Evolutionary conservation across 1,284 basidiomycete species (phyloP).

Genomic region (Cerioporus squamosus): DNA sequence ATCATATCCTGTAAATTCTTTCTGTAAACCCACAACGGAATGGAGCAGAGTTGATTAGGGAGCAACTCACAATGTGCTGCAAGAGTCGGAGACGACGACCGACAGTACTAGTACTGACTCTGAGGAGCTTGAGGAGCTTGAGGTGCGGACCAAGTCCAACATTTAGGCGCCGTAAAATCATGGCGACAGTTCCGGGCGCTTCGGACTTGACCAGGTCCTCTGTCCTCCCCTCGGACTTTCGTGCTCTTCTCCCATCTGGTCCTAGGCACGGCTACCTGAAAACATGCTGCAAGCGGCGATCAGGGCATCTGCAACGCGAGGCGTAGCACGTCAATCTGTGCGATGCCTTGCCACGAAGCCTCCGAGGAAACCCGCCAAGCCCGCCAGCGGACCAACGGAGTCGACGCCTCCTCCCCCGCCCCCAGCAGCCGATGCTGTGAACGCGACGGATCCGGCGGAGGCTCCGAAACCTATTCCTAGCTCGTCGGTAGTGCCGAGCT

Average conservation of each 20-base stretch:
- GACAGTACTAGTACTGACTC: too few species aligned
- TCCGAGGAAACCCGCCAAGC: constrained; percentile 13
- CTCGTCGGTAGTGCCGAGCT: constrained; percentile 31
- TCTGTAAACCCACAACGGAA: too few species aligned
- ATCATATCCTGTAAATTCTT: too few species aligned
- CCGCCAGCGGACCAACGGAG: constrained; percentile 4
- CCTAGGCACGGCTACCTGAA: neutral
- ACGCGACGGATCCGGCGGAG: constrained; percentile 5
- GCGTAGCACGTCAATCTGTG: constrained; percentile 22
- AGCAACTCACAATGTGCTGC: too few species aligned
- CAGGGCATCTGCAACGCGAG: constrained; percentile 19
- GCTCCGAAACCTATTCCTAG: constrained; percentile 12
- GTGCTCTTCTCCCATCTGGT: neutral
- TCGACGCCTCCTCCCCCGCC: constrained; percentile 18
- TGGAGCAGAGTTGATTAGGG: too few species aligned
- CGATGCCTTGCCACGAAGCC: constrained; percentile 31
- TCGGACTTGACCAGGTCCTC: neutral
- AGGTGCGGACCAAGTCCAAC: neutral
- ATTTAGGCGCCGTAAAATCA: constrained; percentile 9
- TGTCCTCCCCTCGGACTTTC: constrained; percentile 6
- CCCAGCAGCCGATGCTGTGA: constrained; percentile 11
- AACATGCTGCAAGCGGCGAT: constrained; percentile 23
- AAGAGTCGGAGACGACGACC: too few species aligned
- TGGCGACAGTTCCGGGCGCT: constrained; percentile 4
- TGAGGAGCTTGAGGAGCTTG: neutral